Percentiles rank a stretch among this genome's conserved stretches.
Evolutionary conservation across 1,284 basidiomycete genomes (phyloP).

Genomic region (Ustilago curta): DNA sequence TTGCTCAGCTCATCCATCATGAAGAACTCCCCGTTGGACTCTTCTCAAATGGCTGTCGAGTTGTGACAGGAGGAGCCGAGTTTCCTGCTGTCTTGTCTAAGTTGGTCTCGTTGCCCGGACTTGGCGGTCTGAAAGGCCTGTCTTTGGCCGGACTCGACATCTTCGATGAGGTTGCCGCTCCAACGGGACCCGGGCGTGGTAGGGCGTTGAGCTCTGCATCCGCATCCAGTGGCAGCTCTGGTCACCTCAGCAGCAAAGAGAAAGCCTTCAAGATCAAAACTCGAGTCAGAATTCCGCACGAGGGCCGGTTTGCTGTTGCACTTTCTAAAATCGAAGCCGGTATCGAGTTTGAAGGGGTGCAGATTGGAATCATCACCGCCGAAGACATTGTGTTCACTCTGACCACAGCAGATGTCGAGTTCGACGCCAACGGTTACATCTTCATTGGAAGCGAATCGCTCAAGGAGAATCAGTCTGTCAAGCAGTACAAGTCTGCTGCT

Average conservation of each 20-base stretch:
- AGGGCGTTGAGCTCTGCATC: conserved; percentile 38
- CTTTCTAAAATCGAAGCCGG: conserved; percentile 48
- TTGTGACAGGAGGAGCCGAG: conserved; percentile 54
- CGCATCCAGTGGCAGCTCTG: conserved; percentile 32
- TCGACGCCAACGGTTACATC: conserved; percentile 43
- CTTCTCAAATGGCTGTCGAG: conserved; percentile 35
- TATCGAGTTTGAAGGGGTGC: conserved; percentile 42
- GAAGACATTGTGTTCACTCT: conserved; percentile 50
- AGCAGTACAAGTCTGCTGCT: conserved; percentile 21
- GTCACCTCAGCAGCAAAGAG: conserved; percentile 18
- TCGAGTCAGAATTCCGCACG: conserved; percentile 35
- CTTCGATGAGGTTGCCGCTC: conserved; percentile 53
- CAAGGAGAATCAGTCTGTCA: conserved; percentile 25
- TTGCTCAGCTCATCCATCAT: conserved; percentile 40
- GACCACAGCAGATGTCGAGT: conserved; percentile 29
- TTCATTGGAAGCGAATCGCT: conserved; percentile 42
- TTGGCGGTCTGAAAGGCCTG: conserved; percentile 54
- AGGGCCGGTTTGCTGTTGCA: conserved; percentile 28
- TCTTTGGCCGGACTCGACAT: conserved; percentile 46
- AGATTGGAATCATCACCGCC: conserved; percentile 43
- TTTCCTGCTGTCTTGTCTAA: conserved; percentile 51
- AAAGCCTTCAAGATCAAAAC: conserved; percentile 44
- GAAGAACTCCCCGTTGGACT: conserved; percentile 31
- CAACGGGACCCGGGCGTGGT: conserved; percentile 41
- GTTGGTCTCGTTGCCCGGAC: conserved; percentile 43